These are phyloP conservation scores for Drechslera avenae DNA, from an alignment of 2,329 filamentous ascomycete genomes.

Conservation along the genomic window DNA sequence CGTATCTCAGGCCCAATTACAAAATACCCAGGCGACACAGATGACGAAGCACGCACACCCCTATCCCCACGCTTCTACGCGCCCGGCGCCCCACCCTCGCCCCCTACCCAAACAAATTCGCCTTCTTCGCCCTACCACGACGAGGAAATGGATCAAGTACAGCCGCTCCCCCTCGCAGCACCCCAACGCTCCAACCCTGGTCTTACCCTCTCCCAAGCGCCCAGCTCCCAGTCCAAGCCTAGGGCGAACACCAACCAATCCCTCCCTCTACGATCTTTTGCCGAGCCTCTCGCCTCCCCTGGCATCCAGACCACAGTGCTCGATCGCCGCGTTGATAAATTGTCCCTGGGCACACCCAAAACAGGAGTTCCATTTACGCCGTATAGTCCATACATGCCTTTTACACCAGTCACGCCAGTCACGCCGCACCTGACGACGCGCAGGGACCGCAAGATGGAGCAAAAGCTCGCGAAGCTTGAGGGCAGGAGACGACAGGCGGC, in stretches of 20 bases:
- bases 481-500: conserved; percentile 58
- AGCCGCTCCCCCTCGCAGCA: conserved; percentile 45
- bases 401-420: conserved; percentile 74
- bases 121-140: conserved; percentile 39
- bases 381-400: conserved; percentile 80
- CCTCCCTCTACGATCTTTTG: conserved; percentile 47
- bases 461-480: conserved; percentile 59
- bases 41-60: conserved; percentile 57
- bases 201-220: conserved; percentile 8
- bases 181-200: conserved; percentile 36
- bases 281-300: conserved; percentile 33
- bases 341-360: conserved; percentile 54
- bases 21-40: conserved; percentile 48
- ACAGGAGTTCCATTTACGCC: conserved; percentile 69
- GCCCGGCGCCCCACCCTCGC: conserved; percentile 60
- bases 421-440: conserved; percentile 76
- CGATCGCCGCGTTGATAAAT: conserved; percentile 42
- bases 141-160: conserved; percentile 43
- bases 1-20: conserved; percentile 63
- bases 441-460: conserved; percentile 72
- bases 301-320: conserved; percentile 53
- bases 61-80: conserved; percentile 61
- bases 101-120: conserved; percentile 50
- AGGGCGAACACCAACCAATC: conserved; percentile 18
- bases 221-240: not conserved